Base-by-base conservation (phyloP, 305 asterid genomes). In the Coffea humblotiana region DNA sequence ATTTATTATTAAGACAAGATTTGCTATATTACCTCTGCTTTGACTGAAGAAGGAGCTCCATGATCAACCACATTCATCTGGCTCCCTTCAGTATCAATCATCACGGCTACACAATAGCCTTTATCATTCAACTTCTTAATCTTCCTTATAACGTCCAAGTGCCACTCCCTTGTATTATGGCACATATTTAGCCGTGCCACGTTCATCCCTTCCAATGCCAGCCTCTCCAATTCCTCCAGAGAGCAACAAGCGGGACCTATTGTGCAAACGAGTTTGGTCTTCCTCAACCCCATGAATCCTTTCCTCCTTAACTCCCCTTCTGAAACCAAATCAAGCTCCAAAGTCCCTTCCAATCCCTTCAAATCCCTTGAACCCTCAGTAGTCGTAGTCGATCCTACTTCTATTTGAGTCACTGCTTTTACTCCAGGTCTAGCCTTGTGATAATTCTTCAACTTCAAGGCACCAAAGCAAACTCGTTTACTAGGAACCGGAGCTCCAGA, bases 121-220 rank as follows among this genome's bases (percentile, higher is more conserved):
- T 86, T 91, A 35, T 87, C 88, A 78, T 94, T 94, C 92, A 92
- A 84, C 82, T 77, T 86, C 89, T 90, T 91, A 65, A 94, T 87
- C 83, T 87, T 94, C 88, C 91, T 84, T 83, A 94, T 92, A 60
- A 90, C 96, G 84, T 90, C 92, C 75, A 66, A 76, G 67, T 91
- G 97, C 97, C 97, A 92, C 78, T 94, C 95, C 82, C 92, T 92
- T 7, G 92, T 83, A 67, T 84, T 91, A 77, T 92, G 98, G 56
- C 97, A 94, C 97, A 92, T 90, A 72, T 94, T 92, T 51, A 94
- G 92, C 95, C 98, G 86, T 51, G 98, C 98, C 77, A 92, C 98
- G 78, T 92, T 91, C 98, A 94, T 94, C 48, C 98, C 97, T 35
- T 87, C 94, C 81, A 75, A 11, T 16, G 98, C 97, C 86, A 94